Evolutionary conservation across 2,329 filamentous ascomycete genomes (phyloP).

Genomic region (Penicillium sp.): DNA sequence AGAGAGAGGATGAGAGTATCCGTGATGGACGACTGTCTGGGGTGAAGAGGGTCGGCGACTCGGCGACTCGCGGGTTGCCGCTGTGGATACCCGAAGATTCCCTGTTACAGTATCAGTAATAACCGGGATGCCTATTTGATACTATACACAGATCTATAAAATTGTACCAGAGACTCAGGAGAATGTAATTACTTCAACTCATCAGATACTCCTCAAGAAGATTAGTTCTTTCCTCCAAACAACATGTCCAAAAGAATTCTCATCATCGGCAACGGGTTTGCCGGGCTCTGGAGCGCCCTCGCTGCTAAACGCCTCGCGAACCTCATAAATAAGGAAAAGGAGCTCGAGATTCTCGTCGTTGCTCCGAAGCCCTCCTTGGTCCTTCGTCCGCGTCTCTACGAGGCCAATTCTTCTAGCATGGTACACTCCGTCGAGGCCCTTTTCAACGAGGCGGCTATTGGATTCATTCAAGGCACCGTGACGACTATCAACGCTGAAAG

Average conservation of each 20-base stretch:
- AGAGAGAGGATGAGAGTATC: not conserved
- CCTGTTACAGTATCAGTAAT: no score
- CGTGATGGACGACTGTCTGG: not conserved
- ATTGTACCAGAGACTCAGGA: not conserved
- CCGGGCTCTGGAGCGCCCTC: conserved; percentile 45
- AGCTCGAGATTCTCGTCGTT: conserved; percentile 38
- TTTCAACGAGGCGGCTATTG: conserved; percentile 34
- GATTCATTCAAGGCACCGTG: conserved; percentile 26
- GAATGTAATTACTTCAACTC: no score
- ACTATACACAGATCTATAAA: not conserved
- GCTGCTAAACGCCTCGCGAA: conserved; percentile 40
- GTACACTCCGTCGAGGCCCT: conserved; percentile 25
- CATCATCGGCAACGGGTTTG: conserved; percentile 43
- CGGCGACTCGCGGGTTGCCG: not conserved
- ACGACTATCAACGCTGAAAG: conserved; percentile 14
- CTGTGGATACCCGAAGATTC: not conserved
- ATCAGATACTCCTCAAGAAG: no score
- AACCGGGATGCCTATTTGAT: no score
- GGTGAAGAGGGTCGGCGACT: not conserved
- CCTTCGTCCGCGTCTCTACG: conserved; percentile 43
- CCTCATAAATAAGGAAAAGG: conserved; percentile 21
- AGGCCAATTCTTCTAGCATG: conserved; percentile 35
- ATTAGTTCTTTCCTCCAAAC: no score
- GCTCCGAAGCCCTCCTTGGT: conserved; percentile 40
- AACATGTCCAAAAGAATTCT: conserved; percentile 23